Evolutionary conservation across 2,329 filamentous ascomycete genomes (phyloP), one percentile per base, ranked within the genome.

Genomic region (Xylaria sp.): DNA sequence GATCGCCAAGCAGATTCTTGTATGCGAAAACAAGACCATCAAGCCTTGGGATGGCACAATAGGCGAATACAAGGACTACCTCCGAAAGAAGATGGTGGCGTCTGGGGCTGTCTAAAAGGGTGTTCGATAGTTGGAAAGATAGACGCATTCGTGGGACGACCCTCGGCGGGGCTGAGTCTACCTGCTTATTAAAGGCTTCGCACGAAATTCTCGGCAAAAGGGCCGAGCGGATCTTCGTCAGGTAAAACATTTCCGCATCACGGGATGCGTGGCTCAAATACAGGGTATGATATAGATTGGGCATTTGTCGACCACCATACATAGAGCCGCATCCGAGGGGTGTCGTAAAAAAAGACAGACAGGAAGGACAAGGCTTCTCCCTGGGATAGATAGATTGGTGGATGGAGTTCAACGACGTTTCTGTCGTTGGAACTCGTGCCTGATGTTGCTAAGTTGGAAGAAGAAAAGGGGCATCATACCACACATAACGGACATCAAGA

Each of bases 1-100:
- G 88, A 98, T 99, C 82, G 96, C 96, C 77, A 99, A 99, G 89
- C 94, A 99, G 83, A 99, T 99, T 83, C 90, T 99, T 85, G 96
- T 99, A 66, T 99, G 97, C 84, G 96, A 99, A 86, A 94, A 99
- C 90, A 94, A 94, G 88, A 94, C 94, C 15, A 94, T 98, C 76
- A 90, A 88, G 77, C 84, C 89, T 78, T 99, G 96, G 96, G 91
- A 95, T 72, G 95, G 95, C 77, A 85, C 84, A 73, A 99, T 99
- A 79, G 91, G 91, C 76, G 91, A 94, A 70, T 99, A 99, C 93
- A 99, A 99, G 93, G 93, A 97, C 85, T 90, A 98, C 84, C 89
- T 99, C 79, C 91, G 95, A 81, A 98, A 98, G 91, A 98, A 98
- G 93, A 99, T 99, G 96, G 85, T 97, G 79, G 89, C 89, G 55